Conservation (phyloP, 2,329 filamentous ascomycete species). For the Diaporthe australafricana region DNA sequence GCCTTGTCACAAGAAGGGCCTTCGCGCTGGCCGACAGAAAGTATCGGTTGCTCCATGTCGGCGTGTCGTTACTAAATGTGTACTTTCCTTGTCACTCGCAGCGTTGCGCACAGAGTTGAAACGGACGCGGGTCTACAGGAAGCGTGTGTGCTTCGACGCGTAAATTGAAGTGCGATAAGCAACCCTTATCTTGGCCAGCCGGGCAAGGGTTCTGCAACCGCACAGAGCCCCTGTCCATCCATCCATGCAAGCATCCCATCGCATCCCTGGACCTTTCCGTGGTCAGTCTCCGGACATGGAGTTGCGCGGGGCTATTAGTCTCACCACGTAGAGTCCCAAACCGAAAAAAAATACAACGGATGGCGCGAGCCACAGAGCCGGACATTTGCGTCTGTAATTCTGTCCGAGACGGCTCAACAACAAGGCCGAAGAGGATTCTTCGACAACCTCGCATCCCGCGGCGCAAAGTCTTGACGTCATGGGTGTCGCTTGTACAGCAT, state of each 20-base stretch:
- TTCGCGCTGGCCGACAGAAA: constrained; percentile 50
- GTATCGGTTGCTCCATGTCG: constrained; percentile 56
- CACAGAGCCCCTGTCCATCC: too few species aligned
- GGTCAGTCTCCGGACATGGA: neutral
- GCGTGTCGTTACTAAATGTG: neutral
- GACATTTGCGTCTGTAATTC: constrained; percentile 8
- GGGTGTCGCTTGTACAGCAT: neutral
- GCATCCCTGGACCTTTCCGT: neutral
- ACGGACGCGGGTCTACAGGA: neutral
- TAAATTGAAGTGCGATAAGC: constrained; percentile 32
- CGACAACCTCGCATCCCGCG: neutral
- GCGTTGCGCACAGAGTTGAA: neutral
- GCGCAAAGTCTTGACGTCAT: constrained; percentile 26
- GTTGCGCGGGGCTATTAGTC: neutral
- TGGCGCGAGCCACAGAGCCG: neutral
- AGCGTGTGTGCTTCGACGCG: constrained; percentile 25
- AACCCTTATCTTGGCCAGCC: constrained; percentile 31
- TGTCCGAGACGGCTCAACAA: constrained; percentile 14
- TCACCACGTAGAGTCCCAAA: constrained; percentile 1
- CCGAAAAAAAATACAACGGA: neutral
- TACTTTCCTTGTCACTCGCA: neutral
- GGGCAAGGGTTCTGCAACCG: neutral
- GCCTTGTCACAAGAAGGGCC: constrained; percentile 48
- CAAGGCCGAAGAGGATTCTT: neutral
- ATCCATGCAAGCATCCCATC: neutral